These are phyloP conservation scores for Dendrobium catenatum DNA, from an alignment of 106 monocot species.

Conservation along the genomic window DNA sequence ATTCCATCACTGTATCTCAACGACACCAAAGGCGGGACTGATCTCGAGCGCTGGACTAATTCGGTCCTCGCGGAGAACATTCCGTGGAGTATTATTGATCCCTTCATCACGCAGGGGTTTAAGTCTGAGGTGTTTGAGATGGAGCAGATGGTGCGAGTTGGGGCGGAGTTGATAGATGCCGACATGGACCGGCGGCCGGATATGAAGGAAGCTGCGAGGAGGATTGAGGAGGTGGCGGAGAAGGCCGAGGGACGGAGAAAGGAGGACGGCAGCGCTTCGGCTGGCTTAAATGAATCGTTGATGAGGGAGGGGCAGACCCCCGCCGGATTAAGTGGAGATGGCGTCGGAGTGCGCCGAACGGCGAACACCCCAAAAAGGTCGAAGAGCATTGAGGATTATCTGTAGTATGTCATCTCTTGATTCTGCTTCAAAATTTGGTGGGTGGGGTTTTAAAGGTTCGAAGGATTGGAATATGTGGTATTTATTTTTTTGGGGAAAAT, in stretches of 20 bases:
- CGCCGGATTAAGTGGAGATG: not conserved
- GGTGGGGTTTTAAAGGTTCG: too few relatives aligned
- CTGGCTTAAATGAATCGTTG: not conserved
- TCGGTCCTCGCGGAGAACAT: constrained; percentile 23
- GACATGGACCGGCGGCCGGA: constrained; percentile 34
- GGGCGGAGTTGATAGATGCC: constrained; percentile 22
- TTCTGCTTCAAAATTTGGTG: too few relatives aligned
- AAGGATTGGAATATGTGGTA: too few relatives aligned
- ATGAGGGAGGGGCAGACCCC: not conserved
- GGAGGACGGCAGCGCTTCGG: not conserved
- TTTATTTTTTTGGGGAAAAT: too few relatives aligned
- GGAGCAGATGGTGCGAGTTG: constrained; percentile 41
- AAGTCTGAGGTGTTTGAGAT: constrained; percentile 9
- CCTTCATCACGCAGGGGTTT: constrained; percentile 8
- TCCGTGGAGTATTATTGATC: constrained; percentile 47
- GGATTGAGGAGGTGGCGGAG: constrained; percentile 42
- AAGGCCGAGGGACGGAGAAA: constrained; percentile 8
- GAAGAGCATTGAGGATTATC: not conserved
- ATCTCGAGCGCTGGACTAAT: constrained; percentile 41
- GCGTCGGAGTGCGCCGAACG: not conserved
- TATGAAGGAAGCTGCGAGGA: constrained; percentile 33
- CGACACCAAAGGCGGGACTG: constrained; percentile 53
- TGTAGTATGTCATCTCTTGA: constrained; percentile 11
- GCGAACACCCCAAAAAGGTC: constrained; percentile 6
- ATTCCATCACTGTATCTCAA: constrained; percentile 69